phyloP scores from a whole-genome alignment of 2,329 filamentous ascomycete species.

The Zymoseptoria pseudotritici region DNA sequence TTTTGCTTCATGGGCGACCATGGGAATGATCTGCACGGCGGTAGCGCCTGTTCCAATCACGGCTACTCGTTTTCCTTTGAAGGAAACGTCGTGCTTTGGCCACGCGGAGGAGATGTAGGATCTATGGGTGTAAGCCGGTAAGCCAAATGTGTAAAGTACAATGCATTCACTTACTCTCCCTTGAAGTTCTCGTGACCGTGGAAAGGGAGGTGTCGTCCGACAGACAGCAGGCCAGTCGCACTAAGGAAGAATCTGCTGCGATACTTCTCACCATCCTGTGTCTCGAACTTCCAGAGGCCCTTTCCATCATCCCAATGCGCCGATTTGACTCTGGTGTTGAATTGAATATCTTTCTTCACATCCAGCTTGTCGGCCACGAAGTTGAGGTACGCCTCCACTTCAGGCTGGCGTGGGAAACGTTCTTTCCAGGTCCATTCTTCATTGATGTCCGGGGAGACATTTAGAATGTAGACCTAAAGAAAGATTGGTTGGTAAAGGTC shows the following conservation, averaged over 20 bases:
- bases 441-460: no score
- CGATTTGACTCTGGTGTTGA: constrained; percentile 45
- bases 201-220: constrained; percentile 26
- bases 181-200: constrained; percentile 28
- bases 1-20: constrained; percentile 19
- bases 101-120: constrained; percentile 1
- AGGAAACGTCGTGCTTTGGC: constrained; percentile 1
- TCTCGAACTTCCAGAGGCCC: constrained; percentile 8
- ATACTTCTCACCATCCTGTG: constrained; percentile 1
- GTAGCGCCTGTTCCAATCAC: constrained; percentile 37
- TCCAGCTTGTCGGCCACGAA: constrained; percentile 49
- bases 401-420: constrained; percentile 18
- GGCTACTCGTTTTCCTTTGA: constrained; percentile 30
- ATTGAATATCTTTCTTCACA: constrained; percentile 50
- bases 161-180: constrained; percentile 16
- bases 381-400: constrained; percentile 51
- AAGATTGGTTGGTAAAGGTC: no score
- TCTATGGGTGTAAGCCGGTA: constrained; percentile 2
- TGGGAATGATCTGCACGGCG: constrained; percentile 30
- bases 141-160: neutral
- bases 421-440: constrained; percentile 48
- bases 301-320: constrained; percentile 7
- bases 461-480: no score
- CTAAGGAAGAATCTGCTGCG: constrained; percentile 28
- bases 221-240: constrained; percentile 25